Evolutionary conservation across 257 asterid species (phyloP).

Genomic region (Penstemon newberryi): DNA sequence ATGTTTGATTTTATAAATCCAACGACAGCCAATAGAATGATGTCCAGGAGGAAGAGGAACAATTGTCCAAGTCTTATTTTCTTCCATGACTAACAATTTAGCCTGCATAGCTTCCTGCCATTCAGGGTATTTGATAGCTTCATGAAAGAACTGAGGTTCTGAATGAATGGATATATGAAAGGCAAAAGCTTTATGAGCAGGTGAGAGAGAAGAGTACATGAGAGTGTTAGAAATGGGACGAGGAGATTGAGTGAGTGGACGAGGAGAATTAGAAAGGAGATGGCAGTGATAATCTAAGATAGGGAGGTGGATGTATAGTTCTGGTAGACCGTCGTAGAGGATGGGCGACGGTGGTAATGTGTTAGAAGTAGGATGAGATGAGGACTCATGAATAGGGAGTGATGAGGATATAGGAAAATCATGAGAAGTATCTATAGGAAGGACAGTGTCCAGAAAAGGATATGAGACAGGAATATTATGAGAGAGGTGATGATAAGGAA

Average conservation of each 20-base stretch:
- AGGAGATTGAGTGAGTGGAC: not conserved
- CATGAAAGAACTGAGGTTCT: not conserved
- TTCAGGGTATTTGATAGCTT: not conserved
- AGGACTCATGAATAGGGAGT: not conserved
- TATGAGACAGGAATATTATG: not conserved
- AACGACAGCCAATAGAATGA: too few species aligned
- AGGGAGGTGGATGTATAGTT: not conserved
- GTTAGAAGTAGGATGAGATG: not conserved
- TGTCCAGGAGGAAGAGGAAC: too few species aligned
- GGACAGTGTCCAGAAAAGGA: not conserved
- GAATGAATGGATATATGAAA: not conserved
- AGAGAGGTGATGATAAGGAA: not conserved
- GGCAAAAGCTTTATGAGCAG: not conserved
- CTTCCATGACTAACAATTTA: not conserved
- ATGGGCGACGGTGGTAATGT: not conserved
- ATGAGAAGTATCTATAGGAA: not conserved
- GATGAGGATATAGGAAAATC: not conserved
- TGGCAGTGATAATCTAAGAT: not conserved
- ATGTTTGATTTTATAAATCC: too few species aligned
- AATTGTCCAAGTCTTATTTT: too few species aligned
- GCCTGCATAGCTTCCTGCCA: not conserved
- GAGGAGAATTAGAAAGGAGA: not conserved
- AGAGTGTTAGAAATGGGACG: not conserved
- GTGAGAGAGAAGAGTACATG: not conserved
- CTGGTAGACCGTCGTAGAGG: too few species aligned